Percentiles rank a stretch among this genome's conserved stretches.
Evolutionary conservation across 73 alveolate genomes (phyloP).

Genomic region (Stentor roeselii): DNA sequence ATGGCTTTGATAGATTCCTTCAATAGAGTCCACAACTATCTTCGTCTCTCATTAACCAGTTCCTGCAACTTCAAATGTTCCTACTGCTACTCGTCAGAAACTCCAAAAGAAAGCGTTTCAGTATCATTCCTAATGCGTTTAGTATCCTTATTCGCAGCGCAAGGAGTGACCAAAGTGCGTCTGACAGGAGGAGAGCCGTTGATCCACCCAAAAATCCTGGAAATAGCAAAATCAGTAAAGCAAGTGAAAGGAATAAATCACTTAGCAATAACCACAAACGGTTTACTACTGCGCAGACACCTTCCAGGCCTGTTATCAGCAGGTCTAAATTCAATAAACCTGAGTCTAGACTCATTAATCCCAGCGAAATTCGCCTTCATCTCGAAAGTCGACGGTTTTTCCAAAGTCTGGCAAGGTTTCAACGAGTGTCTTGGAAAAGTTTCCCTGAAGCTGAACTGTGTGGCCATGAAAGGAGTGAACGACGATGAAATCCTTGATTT

Average conservation of each 20-base stretch:
- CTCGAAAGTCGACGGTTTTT: constrained; percentile 17
- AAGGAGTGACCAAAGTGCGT: constrained; percentile 38
- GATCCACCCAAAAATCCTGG: constrained; percentile 39
- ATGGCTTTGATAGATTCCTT: constrained; percentile 28
- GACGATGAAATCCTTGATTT: constrained; percentile 53
- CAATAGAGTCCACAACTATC: constrained; percentile 44
- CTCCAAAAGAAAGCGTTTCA: neutral
- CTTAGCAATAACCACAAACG: constrained; percentile 57
- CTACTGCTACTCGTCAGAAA: neutral
- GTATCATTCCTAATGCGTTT: neutral
- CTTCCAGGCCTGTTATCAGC: constrained; percentile 41
- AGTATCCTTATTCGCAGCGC: neutral
- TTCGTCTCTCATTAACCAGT: constrained; percentile 43
- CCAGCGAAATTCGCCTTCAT: constrained; percentile 25
- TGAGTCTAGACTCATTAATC: constrained; percentile 29
- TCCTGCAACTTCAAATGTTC: constrained; percentile 48
- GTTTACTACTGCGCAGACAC: constrained; percentile 34
- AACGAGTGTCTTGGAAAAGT: neutral
- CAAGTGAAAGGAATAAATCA: constrained; percentile 24
- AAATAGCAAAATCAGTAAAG: constrained; percentile 27
- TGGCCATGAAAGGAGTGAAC: constrained; percentile 53
- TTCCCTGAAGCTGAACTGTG: constrained; percentile 45
- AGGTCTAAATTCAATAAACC: constrained; percentile 38
- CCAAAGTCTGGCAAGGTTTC: neutral
- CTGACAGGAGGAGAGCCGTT: constrained; percentile 65